Evolutionary conservation across 495 filamentous ascomycete species (phyloP), one percentile per base, ranked within the genome.

Genomic region (Parathielavia hyrcaniae): DNA sequence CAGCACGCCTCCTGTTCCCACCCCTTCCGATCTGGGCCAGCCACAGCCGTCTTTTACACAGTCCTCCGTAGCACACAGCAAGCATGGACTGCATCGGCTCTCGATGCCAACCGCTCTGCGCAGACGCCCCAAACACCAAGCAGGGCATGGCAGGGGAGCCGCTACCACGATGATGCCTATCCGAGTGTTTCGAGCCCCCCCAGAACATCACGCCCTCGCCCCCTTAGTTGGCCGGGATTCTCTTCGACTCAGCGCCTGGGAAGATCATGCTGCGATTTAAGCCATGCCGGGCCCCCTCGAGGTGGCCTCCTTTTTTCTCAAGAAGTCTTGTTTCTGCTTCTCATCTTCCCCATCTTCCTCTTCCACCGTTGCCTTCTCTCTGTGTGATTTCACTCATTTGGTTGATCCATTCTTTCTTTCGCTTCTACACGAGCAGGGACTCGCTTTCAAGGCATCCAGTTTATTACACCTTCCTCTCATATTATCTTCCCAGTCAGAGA

Each of bases 361-460:
- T 54, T 63, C 61, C 57, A 53, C 55, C 59, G 43, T 64, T 59
- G 43, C 38, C 57, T 63, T 65, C 53, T 59, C 53, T 57, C 45
- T 58, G 55, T 60, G 62, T 61, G 56, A 61, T 51, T 61, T 60
- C 56, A 19, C 60, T 66, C 64, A 70, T 73, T 76, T 64, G 72
- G 67, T 65, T 64, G 64, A 62, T 67, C 60, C 68, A 55, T 63
- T 69, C 64, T 67, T 69, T 65, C 70, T 61, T 65, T 72, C 64
- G 61, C 67, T 75, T 75, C 68, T 65, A 71, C 64, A 73, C 79
- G 79, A 81, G 79, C 78, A 80, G 79, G 78, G 73, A 69, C 79
- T 81, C 79, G 77, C 75, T 56, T 64, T 55, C 26, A 30, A 30
- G 46, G 55, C 60, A 61, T 70, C 57, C 59, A 58, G 57, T 50